Conservation (phyloP, 2,329 filamentous ascomycete species). For the Chaetomiaceae sp. region DNA sequence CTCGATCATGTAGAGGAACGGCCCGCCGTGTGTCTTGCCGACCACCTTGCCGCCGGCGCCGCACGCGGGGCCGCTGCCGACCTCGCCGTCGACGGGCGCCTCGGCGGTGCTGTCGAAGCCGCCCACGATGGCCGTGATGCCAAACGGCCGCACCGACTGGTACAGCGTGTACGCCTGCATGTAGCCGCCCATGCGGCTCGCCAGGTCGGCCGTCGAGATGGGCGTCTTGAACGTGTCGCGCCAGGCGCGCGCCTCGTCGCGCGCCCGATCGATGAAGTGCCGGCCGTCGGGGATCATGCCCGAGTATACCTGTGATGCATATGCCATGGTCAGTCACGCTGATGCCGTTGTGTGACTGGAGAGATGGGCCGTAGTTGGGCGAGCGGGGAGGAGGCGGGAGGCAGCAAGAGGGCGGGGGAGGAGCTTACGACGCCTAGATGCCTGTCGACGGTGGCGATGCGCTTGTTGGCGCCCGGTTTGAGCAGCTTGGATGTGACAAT, state of each 20-base stretch:
- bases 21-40: slow-evolving; percentile 76
- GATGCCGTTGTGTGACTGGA: background rate
- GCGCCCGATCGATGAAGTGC: slow-evolving; percentile 89
- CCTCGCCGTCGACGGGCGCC: slow-evolving; percentile 81
- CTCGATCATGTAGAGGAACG: slow-evolving; percentile 98
- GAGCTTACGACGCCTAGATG: slow-evolving; percentile 82
- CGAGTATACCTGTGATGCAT: slow-evolving; percentile 68
- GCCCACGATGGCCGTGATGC: slow-evolving; percentile 88
- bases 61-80: slow-evolving; percentile 70
- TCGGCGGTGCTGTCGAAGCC: slow-evolving; percentile 91
- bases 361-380: too few relatives aligned
- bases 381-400: too few relatives aligned
- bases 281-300: slow-evolving; percentile 92
- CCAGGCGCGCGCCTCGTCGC: slow-evolving; percentile 90
- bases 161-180: slow-evolving; percentile 97
- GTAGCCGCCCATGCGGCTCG: slow-evolving; percentile 90
- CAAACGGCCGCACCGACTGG: slow-evolving; percentile 92
- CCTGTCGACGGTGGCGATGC: slow-evolving; percentile 90
- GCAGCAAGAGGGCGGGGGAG: background rate
- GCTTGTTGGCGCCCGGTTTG: slow-evolving; percentile 93
- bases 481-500: slow-evolving; percentile 91
- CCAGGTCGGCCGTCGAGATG: slow-evolving; percentile 82
- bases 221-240: slow-evolving; percentile 90
- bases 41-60: slow-evolving; percentile 79
- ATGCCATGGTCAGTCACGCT: background rate